Evolutionary conservation across 2,329 filamentous ascomycete species (phyloP).

Genomic region (Sphaerulina vaccinii): DNA sequence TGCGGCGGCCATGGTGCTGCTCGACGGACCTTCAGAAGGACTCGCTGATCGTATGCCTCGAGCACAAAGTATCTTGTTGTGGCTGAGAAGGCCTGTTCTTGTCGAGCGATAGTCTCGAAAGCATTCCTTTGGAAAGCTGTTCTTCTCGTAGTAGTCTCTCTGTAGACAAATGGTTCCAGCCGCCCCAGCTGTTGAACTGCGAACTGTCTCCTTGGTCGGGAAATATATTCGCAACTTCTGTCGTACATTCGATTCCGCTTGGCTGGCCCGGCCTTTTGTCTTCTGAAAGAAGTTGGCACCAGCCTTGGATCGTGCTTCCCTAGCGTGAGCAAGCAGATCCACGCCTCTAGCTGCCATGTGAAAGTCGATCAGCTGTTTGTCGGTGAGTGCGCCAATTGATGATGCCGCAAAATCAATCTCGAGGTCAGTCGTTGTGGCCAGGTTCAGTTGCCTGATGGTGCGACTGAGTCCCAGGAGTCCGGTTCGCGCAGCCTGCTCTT

Average conservation of each 20-base stretch:
- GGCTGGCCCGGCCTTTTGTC: background rate
- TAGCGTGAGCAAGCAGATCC: slow-evolving; percentile 27
- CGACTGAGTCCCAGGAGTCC: slow-evolving; percentile 74
- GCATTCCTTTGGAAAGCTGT: slow-evolving; percentile 67
- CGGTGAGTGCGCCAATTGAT: slow-evolving; percentile 75
- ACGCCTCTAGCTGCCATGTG: slow-evolving; percentile 58
- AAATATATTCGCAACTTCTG: slow-evolving; percentile 74
- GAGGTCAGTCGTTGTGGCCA: slow-evolving; percentile 41
- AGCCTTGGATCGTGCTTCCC: slow-evolving; percentile 24
- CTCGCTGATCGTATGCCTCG: slow-evolving; percentile 33
- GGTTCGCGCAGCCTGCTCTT: slow-evolving; percentile 48
- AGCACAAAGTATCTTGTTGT: slow-evolving; percentile 65
- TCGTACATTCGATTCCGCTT: slow-evolving; percentile 37
- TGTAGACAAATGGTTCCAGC: slow-evolving; percentile 84
- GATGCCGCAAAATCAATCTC: slow-evolving; percentile 69
- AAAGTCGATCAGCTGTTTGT: slow-evolving; percentile 61
- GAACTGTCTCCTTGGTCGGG: slow-evolving; percentile 65
- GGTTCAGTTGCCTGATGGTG: slow-evolving; percentile 63
- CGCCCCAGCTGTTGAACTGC: slow-evolving; percentile 38
- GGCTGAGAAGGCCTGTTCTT: slow-evolving; percentile 72
- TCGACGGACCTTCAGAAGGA: background rate
- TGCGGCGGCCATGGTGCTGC: background rate
- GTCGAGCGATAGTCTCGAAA: slow-evolving; percentile 74
- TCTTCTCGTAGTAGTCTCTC: slow-evolving; percentile 66
- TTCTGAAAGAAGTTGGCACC: slow-evolving; percentile 29